Evolutionary conservation across 2,329 filamentous ascomycete species (phyloP), one percentile per base, ranked within the genome.

Genomic region (Penicillium italicum): DNA sequence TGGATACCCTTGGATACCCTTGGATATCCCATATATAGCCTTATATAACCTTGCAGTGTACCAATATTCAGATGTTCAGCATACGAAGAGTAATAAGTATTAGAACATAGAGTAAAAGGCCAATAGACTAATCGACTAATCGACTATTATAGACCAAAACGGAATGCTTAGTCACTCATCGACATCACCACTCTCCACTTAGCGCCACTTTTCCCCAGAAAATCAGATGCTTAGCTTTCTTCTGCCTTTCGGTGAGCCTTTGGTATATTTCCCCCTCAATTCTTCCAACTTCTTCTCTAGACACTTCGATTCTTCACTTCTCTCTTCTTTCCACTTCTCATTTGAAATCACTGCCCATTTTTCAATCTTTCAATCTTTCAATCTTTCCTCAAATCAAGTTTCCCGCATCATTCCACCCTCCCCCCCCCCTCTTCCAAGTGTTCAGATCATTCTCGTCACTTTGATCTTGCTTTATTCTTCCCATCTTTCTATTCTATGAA

Each of bases 181-280:
- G 40, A 53, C 59, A 62, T 63, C 61, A 63, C 50, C 55, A 60
- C 45, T 54, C 47, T 45, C 26, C 53, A 52, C 55, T 48, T 56
- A 48, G 31, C 48, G 47, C 48, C 46, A 53, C 57, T 55, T 63
- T 63, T 62, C 61, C 61, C 61, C 61, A 51, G 61, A 63, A 48
- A 54, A 55, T 59, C 54, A 4, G 45, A 62, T 45, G 58, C 53
- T 57, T 60, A 58, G 50, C 49, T 48, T 28, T 50, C 44, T 36
- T 43, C 44, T 54, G 38, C 43, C 16, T n/a, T n/a, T 22, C 50
- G 42, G 42, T 34, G 51, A 42, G 31, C 48, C 34, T 50, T 24
- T 4, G n/a, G n/a, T n/a, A n/a, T 30, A 36, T 30, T 47, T 52
- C 45, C 40, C 47, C 24, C 30, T 50, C 38, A 24, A 51, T 55